These are phyloP conservation scores for Xylariaceae sp. DNA, from an alignment of 2,329 filamentous ascomycete species.

Conservation along the genomic window DNA sequence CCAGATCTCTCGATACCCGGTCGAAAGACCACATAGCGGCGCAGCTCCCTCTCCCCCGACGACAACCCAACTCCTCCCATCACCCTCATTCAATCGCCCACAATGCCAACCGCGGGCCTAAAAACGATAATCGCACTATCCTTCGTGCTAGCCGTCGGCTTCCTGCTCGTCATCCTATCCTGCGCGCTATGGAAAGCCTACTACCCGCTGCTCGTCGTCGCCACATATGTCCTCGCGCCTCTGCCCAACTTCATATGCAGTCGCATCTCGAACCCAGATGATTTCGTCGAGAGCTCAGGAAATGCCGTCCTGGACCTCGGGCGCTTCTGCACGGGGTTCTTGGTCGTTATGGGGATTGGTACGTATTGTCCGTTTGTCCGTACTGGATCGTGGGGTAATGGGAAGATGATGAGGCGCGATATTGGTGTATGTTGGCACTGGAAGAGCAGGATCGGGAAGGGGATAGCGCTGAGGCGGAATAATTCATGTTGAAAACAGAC, in stretches of 20 bases:
- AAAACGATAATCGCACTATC: constrained; percentile 99
- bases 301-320: constrained; percentile 89
- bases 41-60: neutral
- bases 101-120: constrained; percentile 76
- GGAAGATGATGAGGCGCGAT: neutral
- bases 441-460: neutral
- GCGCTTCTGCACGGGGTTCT: constrained; percentile 88
- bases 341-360: constrained; percentile 98
- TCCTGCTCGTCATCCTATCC: constrained; percentile 97
- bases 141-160: constrained; percentile 97
- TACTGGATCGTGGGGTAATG: neutral
- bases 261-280: constrained; percentile 85
- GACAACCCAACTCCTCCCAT: neutral
- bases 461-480: neutral
- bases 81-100: constrained; percentile 26
- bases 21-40: no score
- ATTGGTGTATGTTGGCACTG: neutral
- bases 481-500: neutral
- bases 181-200: constrained; percentile 94
- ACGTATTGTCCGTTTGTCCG: constrained; percentile 37
- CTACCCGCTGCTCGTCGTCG: constrained; percentile 91
- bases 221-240: constrained; percentile 89
- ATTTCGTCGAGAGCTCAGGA: constrained; percentile 83
- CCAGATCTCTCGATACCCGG: no score
- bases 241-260: constrained; percentile 95